Evolutionary conservation across 495 filamentous ascomycete species (phyloP).

Genomic region (Penicillium fimorum): DNA sequence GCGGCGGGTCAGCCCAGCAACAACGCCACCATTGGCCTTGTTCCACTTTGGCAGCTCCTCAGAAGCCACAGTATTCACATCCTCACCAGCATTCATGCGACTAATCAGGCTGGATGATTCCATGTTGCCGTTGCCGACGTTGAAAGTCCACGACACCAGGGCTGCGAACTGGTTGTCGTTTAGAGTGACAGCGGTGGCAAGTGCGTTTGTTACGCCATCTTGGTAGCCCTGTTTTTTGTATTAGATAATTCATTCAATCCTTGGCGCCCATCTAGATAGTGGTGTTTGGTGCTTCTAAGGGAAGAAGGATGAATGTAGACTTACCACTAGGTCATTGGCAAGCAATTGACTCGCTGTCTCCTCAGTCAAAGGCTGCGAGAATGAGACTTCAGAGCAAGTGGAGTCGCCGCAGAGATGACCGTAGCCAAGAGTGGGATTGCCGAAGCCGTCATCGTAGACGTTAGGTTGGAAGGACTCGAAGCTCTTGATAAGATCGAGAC

Average conservation of each 20-base stretch:
- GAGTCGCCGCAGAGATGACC: conserved; percentile 47
- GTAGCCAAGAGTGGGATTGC: conserved; percentile 51
- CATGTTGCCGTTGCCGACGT: conserved; percentile 21
- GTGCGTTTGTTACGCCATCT: conserved; percentile 19
- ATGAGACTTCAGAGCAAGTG: conserved; percentile 44
- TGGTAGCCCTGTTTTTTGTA: conserved; percentile 19
- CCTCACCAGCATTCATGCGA: conserved; percentile 47
- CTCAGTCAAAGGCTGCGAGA: conserved; percentile 41
- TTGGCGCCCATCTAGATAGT: too few relatives aligned
- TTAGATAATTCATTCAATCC: neutral
- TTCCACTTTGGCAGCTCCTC: conserved; percentile 51
- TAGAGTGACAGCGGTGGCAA: conserved; percentile 23
- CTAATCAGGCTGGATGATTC: conserved; percentile 37
- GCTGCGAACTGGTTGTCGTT: conserved; percentile 29
- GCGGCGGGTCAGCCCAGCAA: conserved; percentile 39
- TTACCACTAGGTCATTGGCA: conserved; percentile 39
- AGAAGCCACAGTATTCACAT: conserved; percentile 35
- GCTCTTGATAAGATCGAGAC: conserved; percentile 37
- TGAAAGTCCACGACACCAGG: conserved; percentile 27
- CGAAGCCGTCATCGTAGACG: conserved; percentile 41
- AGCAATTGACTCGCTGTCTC: conserved; percentile 41
- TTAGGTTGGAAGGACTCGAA: conserved; percentile 38
- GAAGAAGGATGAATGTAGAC: neutral
- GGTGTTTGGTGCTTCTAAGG: neutral
- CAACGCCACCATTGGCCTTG: conserved; percentile 36